Evolutionary conservation across 345 rosid species (phyloP).

Genomic region (Bruguiera sexangula): DNA sequence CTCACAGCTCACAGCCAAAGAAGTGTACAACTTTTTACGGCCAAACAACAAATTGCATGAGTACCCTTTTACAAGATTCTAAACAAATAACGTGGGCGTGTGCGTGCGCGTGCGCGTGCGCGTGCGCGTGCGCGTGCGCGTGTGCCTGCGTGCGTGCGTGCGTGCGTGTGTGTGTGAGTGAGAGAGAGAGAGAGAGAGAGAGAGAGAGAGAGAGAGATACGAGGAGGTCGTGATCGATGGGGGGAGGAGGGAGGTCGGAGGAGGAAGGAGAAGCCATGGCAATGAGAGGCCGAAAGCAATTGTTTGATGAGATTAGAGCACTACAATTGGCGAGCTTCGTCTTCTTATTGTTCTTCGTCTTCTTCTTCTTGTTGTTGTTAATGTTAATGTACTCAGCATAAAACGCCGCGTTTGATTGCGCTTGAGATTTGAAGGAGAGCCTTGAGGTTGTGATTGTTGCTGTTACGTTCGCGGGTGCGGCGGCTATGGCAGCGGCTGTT

Average conservation of each 20-base stretch:
- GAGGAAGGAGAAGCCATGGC: constrained; percentile 40
- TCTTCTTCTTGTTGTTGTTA: too few species aligned
- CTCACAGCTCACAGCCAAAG: background rate
- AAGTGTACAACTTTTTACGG: background rate
- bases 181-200: background rate
- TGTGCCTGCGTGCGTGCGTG: too few species aligned
- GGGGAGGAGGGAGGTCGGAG: constrained; percentile 81
- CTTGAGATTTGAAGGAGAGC: background rate
- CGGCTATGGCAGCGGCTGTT: too few species aligned
- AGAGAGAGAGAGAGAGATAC: constrained; percentile 35
- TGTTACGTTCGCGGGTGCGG: too few species aligned
- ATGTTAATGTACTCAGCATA: too few species aligned
- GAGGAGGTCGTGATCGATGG: constrained; percentile 71
- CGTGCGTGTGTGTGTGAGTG: too few species aligned
- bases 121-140: too few species aligned
- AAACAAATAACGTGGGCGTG: too few species aligned
- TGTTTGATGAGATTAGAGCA: background rate
- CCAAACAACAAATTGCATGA: too few species aligned
- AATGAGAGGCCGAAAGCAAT: constrained; percentile 13
- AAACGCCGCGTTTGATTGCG: background rate
- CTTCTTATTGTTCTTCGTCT: background rate
- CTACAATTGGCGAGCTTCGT: background rate
- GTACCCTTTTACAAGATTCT: too few species aligned
- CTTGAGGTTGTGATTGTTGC: too few species aligned
- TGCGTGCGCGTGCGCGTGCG: too few species aligned